A percentile compares a stretch with the other conserved stretches of the same genome.
These are phyloP conservation scores for Cyclocybe aegerita DNA, from an alignment of 768 basidiomycete species.

Conservation along the genomic window DNA sequence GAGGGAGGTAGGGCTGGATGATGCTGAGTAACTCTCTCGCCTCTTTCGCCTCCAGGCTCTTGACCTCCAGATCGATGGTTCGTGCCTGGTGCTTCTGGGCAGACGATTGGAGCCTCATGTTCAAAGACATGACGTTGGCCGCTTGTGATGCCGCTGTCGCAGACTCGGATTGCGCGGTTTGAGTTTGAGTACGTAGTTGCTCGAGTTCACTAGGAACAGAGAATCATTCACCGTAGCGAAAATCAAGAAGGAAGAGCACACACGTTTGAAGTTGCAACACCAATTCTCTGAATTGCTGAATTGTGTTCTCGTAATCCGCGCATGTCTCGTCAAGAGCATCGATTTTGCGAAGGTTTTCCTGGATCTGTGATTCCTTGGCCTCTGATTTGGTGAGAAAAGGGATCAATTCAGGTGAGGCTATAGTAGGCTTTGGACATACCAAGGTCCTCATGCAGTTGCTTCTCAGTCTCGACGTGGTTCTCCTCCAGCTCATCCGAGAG, in stretches of 20 bases:
- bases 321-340: constrained; percentile 75
- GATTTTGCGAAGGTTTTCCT: constrained; percentile 65
- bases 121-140: constrained; percentile 91
- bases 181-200: constrained; percentile 76
- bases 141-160: constrained; percentile 84
- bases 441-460: constrained; percentile 84
- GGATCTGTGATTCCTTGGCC: constrained; percentile 65
- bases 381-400: constrained; percentile 36
- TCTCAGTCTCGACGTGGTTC: constrained; percentile 93
- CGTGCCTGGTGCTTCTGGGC: constrained; percentile 89
- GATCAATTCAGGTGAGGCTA: not conserved
- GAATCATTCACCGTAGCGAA: not conserved
- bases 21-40: constrained; percentile 78
- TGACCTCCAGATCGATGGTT: constrained; percentile 86
- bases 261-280: constrained; percentile 83
- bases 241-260: constrained; percentile 8
- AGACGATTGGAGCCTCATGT: constrained; percentile 90
- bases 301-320: constrained; percentile 84
- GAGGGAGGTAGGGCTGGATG: constrained; percentile 91
- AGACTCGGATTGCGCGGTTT: constrained; percentile 80
- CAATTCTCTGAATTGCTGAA: constrained; percentile 89
- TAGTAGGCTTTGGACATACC: constrained; percentile 45
- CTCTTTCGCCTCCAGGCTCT: constrained; percentile 82
- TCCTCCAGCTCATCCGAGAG: constrained; percentile 97
- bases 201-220: constrained; percentile 72